A percentile compares a stretch with the other conserved stretches of the same genome.
phyloP scores from a whole-genome alignment of 768 basidiomycete genomes.

The Hericium coralloides region DNA sequence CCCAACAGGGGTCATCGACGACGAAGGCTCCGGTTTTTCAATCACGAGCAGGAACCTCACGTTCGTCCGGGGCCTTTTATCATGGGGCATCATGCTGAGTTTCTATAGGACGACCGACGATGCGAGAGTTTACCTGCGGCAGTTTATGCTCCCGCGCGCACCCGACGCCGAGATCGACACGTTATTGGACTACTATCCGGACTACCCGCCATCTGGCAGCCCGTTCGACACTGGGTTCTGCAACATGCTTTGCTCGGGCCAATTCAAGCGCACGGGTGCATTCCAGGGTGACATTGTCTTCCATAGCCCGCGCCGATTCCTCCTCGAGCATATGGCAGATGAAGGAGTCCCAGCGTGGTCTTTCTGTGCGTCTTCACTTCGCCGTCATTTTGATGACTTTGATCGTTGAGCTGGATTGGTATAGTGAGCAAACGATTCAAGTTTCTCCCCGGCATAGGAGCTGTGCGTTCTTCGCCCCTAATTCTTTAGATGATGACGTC shows the following conservation, averaged over 20 bases:
- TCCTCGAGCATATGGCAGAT: slow-evolving; percentile 29
- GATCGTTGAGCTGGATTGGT: not conserved
- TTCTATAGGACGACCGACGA: not conserved
- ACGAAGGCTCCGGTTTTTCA: slow-evolving; percentile 43
- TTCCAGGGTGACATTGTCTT: slow-evolving; percentile 43
- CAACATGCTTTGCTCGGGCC: slow-evolving; percentile 26
- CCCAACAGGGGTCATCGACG: slow-evolving; percentile 29
- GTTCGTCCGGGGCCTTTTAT: slow-evolving; percentile 11
- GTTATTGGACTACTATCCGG: slow-evolving; percentile 10
- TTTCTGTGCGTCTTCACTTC: slow-evolving; percentile 25
- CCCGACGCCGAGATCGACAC: slow-evolving; percentile 5
- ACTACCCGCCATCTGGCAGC: not conserved
- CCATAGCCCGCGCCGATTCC: slow-evolving; percentile 39
- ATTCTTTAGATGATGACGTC: not conserved
- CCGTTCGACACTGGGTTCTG: not conserved
- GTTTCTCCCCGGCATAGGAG: slow-evolving; percentile 31
- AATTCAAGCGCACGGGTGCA: slow-evolving; percentile 43
- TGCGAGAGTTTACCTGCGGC: not conserved
- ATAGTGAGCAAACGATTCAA: slow-evolving; percentile 41
- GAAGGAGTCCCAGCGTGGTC: slow-evolving; percentile 36
- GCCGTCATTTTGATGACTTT: not conserved
- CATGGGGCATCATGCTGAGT: not conserved
- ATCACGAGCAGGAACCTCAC: slow-evolving; percentile 19
- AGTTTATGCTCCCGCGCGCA: slow-evolving; percentile 13
- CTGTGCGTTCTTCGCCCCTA: slow-evolving; percentile 22